Evolutionary conservation across 768 basidiomycete genomes (phyloP).

Genomic region (Lactarius deliciosus): DNA sequence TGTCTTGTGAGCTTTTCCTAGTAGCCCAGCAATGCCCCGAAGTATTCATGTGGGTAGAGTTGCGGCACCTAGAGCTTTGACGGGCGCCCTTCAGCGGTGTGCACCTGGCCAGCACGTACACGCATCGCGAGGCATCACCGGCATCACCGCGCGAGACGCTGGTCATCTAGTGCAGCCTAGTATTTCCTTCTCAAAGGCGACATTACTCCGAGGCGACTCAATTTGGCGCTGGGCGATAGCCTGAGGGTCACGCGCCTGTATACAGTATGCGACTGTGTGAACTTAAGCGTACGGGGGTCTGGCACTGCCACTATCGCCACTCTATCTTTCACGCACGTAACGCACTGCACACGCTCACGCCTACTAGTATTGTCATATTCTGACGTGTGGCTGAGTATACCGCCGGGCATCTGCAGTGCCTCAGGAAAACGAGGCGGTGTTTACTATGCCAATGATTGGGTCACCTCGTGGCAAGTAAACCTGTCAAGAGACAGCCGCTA

Average conservation of each 20-base stretch:
- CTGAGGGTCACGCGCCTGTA: neutral
- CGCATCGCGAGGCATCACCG: too few relatives aligned
- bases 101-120: too few relatives aligned
- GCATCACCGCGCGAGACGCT: too few relatives aligned
- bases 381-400: neutral
- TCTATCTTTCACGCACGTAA: neutral
- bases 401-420: neutral
- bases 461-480: neutral
- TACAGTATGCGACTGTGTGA: neutral
- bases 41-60: neutral
- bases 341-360: neutral
- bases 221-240: neutral
- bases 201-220: neutral
- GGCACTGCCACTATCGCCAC: neutral
- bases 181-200: too few relatives aligned
- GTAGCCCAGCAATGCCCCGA: too few relatives aligned
- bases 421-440: neutral
- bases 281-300: neutral
- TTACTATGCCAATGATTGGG: neutral
- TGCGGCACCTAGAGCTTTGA: slow-evolving; percentile 35
- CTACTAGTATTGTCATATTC: neutral
- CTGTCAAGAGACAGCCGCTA: too few relatives aligned
- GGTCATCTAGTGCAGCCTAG: too few relatives aligned
- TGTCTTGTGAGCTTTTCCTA: neutral
- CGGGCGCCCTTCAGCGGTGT: too few relatives aligned